These are phyloP conservation scores for Suillus weaverae DNA, from an alignment of 768 basidiomycete genomes.

Conservation along the genomic window DNA sequence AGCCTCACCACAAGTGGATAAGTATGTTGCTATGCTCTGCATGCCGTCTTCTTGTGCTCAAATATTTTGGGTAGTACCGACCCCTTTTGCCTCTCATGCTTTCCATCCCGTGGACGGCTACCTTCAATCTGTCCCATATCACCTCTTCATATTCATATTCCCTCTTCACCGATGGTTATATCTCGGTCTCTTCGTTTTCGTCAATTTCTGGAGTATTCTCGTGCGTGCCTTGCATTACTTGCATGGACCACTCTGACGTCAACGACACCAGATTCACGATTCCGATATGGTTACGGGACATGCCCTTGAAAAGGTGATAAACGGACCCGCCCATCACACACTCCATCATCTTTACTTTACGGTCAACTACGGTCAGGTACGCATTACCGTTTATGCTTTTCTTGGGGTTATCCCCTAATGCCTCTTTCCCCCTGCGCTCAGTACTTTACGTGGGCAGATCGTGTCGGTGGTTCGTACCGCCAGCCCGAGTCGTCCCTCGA, in stretches of 20 bases:
- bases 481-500: constrained; percentile 83
- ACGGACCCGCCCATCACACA: constrained; percentile 98
- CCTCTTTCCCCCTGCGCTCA: constrained; percentile 31
- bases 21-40: constrained; percentile 51
- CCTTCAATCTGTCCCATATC: constrained; percentile 92
- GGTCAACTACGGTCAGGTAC: constrained; percentile 90
- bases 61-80: constrained; percentile 65
- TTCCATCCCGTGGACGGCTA: constrained; percentile 98
- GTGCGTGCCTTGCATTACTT: constrained; percentile 43
- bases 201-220: constrained; percentile 94
- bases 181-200: constrained; percentile 82
- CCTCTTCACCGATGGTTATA: constrained; percentile 86
- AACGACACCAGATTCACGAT: constrained; percentile 79
- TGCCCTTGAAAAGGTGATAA: constrained; percentile 84
- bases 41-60: constrained; percentile 11
- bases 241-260: constrained; percentile 1
- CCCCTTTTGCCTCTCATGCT: constrained; percentile 95
- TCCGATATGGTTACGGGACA: constrained; percentile 98
- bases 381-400: constrained; percentile 19
- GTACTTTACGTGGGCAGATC: constrained; percentile 98
- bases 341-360: constrained; percentile 97
- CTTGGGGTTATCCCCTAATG: constrained; percentile 16
- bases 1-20: constrained; percentile 99
- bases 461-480: constrained; percentile 80
- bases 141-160: constrained; percentile 87